Evolutionary conservation across 495 filamentous ascomycete species (phyloP).

Genomic region (Neurospora tetrasperma): DNA sequence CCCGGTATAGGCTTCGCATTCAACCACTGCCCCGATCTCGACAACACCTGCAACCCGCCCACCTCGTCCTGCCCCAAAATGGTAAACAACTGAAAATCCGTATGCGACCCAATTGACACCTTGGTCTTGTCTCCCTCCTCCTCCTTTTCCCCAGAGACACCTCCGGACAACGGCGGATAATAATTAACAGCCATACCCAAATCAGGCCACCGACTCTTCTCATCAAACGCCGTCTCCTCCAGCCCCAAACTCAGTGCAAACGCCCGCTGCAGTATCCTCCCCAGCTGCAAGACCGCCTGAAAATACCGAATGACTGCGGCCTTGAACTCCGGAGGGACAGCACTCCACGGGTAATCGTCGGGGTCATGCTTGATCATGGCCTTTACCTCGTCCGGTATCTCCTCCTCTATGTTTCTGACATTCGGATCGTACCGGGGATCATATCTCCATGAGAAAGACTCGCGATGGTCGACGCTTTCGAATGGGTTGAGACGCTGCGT

Average conservation of each 20-base stretch:
- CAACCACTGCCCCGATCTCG: constrained; percentile 45
- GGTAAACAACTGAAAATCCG: constrained; percentile 53
- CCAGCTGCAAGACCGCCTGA: constrained; percentile 34
- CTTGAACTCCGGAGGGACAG: constrained; percentile 32
- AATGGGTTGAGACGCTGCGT: constrained; percentile 26
- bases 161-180: constrained; percentile 14
- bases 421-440: constrained; percentile 36
- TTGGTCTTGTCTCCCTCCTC: not conserved
- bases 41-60: constrained; percentile 46
- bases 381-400: constrained; percentile 27
- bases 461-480: constrained; percentile 28
- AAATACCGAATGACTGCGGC: constrained; percentile 34
- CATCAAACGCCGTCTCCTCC: constrained; percentile 40
- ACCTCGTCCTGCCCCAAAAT: constrained; percentile 45
- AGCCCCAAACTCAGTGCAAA: constrained; percentile 41
- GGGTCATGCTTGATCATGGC: constrained; percentile 31
- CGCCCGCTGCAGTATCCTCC: constrained; percentile 34
- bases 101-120: constrained; percentile 46
- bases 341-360: constrained; percentile 41
- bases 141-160: not conserved
- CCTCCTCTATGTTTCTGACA: constrained; percentile 20
- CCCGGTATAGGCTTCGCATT: constrained; percentile 44
- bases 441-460: constrained; percentile 36
- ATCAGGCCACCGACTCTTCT: constrained; percentile 37
- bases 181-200: constrained; percentile 22